These are phyloP conservation scores for Cynara cardunculus DNA, from an alignment of 129 eudicot genomes.

Conservation along the genomic window DNA sequence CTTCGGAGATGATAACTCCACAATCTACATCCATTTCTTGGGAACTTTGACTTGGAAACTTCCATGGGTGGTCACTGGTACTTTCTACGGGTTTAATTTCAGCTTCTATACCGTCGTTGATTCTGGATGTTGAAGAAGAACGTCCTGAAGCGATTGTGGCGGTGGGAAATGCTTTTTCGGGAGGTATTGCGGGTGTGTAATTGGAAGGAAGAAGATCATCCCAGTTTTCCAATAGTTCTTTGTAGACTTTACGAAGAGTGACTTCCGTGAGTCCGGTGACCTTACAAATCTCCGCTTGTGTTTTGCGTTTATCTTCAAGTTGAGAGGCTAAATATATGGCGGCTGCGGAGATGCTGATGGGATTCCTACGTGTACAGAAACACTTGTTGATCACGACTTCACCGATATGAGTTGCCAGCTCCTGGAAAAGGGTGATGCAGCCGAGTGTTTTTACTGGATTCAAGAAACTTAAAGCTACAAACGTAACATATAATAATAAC, in stretches of 20 bases:
- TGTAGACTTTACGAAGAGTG: constrained; percentile 93
- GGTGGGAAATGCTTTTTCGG: constrained; percentile 95
- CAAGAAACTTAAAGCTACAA: background rate
- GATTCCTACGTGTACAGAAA: constrained; percentile 97
- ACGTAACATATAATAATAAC: background rate
- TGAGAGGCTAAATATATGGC: constrained; percentile 94
- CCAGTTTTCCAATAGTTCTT: constrained; percentile 92
- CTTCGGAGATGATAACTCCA: background rate
- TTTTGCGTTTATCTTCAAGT: constrained; percentile 93
- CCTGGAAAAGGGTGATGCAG: constrained; percentile 37
- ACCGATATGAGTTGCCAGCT: constrained; percentile 97
- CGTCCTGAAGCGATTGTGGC: constrained; percentile 83
- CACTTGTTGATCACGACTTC: constrained; percentile 98
- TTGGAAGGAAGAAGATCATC: constrained; percentile 95
- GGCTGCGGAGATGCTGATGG: constrained; percentile 98
- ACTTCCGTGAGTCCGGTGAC: constrained; percentile 98
- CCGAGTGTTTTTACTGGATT: background rate
- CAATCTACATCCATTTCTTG: constrained; percentile 51
- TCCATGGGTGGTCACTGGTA: constrained; percentile 41
- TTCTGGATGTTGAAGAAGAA: constrained; percentile 54
- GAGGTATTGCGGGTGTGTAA: constrained; percentile 93
- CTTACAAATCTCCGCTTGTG: constrained; percentile 96
- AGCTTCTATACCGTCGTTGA: constrained; percentile 44
- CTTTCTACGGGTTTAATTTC: constrained; percentile 41
- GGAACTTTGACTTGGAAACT: constrained; percentile 35